A percentile compares a stretch with the other conserved stretches of the same genome.
Evolutionary conservation across 2,329 filamentous ascomycete species (phyloP).

Genomic region (Fusarium sublunatum): DNA sequence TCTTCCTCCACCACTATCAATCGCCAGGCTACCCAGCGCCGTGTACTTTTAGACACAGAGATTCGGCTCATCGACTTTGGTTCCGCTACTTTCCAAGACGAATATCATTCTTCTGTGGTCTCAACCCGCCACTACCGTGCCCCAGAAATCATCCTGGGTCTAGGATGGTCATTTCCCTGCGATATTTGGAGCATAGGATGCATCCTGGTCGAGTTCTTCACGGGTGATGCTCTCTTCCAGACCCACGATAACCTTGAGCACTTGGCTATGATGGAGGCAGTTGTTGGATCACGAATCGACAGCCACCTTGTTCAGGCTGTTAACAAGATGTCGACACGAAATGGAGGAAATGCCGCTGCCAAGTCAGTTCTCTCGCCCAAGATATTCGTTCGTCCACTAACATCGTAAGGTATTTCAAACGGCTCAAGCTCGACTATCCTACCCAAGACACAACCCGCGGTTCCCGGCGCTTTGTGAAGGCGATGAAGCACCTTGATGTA

Average conservation of each 20-base stretch:
- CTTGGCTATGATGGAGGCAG: slow-evolving; percentile 80
- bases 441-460: slow-evolving; percentile 71
- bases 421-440: slow-evolving; percentile 73
- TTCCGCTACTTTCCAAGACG: slow-evolving; percentile 77
- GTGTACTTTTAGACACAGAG: slow-evolving; percentile 74
- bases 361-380: slow-evolving; percentile 62
- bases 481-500: slow-evolving; percentile 76
- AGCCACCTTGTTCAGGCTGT: slow-evolving; percentile 63
- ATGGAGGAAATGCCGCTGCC: slow-evolving; percentile 68
- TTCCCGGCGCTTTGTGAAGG: slow-evolving; percentile 74
- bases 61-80: slow-evolving; percentile 78
- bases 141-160: slow-evolving; percentile 75
- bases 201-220: slow-evolving; percentile 78
- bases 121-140: slow-evolving; percentile 77
- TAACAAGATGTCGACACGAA: slow-evolving; percentile 66
- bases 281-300: slow-evolving; percentile 70
- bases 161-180: slow-evolving; percentile 78
- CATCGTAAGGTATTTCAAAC: slow-evolving; percentile 70
- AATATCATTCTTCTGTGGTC: slow-evolving; percentile 78
- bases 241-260: slow-evolving; percentile 79
- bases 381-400: slow-evolving; percentile 40
- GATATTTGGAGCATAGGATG: slow-evolving; percentile 81
- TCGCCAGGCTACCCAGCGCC: slow-evolving; percentile 71
- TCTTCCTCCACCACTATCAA: slow-evolving; percentile 71
- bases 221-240: slow-evolving; percentile 76